Conservation (phyloP, 129 eudicot genomes). For the Tanacetum coccineum region DNA sequence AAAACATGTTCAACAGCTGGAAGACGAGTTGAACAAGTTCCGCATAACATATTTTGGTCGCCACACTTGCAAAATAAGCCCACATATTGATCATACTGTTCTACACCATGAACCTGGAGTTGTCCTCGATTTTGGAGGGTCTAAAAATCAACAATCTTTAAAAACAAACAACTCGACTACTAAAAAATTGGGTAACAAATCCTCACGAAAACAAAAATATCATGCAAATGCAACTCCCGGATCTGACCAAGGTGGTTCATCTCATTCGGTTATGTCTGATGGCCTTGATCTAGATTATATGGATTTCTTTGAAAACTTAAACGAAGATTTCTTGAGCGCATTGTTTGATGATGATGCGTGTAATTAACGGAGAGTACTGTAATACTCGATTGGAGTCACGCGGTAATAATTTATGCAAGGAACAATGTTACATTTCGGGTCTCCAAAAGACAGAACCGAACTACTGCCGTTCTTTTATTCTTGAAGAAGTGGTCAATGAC, state of each 20-base stretch:
- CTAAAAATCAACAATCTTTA: neutral
- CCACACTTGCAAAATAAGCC: constrained; percentile 38
- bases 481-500: too few relatives aligned
- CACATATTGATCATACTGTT: neutral
- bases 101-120: neutral
- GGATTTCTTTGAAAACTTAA: too few relatives aligned
- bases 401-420: too few relatives aligned
- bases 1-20: constrained; percentile 48
- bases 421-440: too few relatives aligned
- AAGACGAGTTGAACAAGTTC: constrained; percentile 26
- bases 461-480: too few relatives aligned
- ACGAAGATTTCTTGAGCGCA: neutral
- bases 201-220: constrained; percentile 5
- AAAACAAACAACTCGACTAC: neutral
- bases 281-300: too few relatives aligned
- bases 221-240: neutral
- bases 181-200: neutral
- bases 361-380: too few relatives aligned
- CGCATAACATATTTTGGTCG: constrained; percentile 42
- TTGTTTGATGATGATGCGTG: neutral
- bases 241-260: neutral
- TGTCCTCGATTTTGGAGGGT: constrained; percentile 10
- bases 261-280: neutral
- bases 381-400: too few relatives aligned
- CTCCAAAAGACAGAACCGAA: too few relatives aligned